Evolutionary conservation across 176 grass and related monocot species (phyloP), one percentile per base, ranked within the genome.

Genomic region (Paspalum vaginatum): DNA sequence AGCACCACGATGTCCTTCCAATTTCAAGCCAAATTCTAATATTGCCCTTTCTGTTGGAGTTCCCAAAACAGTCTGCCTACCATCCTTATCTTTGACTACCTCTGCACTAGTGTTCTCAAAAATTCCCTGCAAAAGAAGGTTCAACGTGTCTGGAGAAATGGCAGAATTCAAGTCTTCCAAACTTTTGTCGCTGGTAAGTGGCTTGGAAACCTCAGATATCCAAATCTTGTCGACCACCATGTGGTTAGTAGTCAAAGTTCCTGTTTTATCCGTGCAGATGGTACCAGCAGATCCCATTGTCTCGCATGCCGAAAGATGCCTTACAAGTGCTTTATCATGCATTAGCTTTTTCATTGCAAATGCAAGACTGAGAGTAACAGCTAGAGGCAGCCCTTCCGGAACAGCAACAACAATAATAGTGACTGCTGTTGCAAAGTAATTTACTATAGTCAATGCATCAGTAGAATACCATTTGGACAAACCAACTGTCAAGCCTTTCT

Each of bases 341-440:
- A 98, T 98, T 81, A 98, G 82, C 69, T 98, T 91, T 74, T 98
- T 98, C 95, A 98, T 98, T 52, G 95, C 95, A 91, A 93, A 98
- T 66, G 95, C 95, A 80, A 98, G 95, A 85, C 95, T 98, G 75
- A 95, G 80, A 75, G 95, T 98, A 66, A 98, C 95, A 51, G 95
- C 95, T 77, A 98, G 81, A 16, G 95, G 95, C 55, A 98, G 76
- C 45, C 95, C 95, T 78, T 98, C 95, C 75, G 95, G 95, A 83
- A 98, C 95, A 77, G 95, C 95, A 85, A 98, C 95, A 79, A 98
- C 95, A 72, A 98, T 91, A 81, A 98, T 98, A 74, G 95, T 98
- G 60, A 95, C 92, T 27, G 90, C 90, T 62, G 88, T 89, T 49
- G 95, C 95, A 65, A 98, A 98, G 79, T 95, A 95, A 65, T 98